Base-by-base conservation (phyloP, 768 basidiomycete genomes). In the Trametes villosa region DNA sequence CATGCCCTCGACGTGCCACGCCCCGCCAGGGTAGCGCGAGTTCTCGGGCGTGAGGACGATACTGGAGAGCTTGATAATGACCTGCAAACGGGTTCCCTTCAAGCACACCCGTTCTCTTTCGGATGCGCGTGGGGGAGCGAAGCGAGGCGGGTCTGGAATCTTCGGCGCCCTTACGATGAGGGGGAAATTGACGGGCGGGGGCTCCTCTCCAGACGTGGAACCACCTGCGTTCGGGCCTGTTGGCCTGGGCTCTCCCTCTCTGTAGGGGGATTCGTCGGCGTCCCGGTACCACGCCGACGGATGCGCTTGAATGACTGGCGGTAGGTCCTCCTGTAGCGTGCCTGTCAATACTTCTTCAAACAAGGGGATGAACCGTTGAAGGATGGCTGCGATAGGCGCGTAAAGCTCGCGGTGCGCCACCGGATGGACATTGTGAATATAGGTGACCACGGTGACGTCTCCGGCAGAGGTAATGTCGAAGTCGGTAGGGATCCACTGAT, bases 11-110 rank as follows among this genome's bases (percentile, higher is more conserved):
- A 74, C 71, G 50, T 75, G 74, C 74, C 74, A 77, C 31, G 68
- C 64, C 0, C 74, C 74, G 13, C 75, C 8, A 66, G 63, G 8
- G 75, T 75, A 49, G 13, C 17, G 13, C 12, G 47, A 30, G 29
- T 49, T 33, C 17, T 33, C 42, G 5, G 42, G 42, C 9, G 42
- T 44, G 30, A 72, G 46, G 7, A 66, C 49, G 26, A 75, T 75
- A 41, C 70, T 76, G 3, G 79, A 67, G 9, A 80, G 66, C 67
- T 79, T 82, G 31, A 81, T 76, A 31, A 71, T 73, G 42, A 81
- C 76, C 40, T 74, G 74, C 2, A 76, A 34, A 9, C 48, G 65
- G 27, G 59, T 38, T 4, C 61, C 70, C 13, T 51, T 44, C 17
- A 69, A 36, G 11, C 12, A 34, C 26, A 17, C 13, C 46, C 18